Base-by-base conservation (phyloP, 208 protist genomes). In the Leishmania lainsoni region DNA sequence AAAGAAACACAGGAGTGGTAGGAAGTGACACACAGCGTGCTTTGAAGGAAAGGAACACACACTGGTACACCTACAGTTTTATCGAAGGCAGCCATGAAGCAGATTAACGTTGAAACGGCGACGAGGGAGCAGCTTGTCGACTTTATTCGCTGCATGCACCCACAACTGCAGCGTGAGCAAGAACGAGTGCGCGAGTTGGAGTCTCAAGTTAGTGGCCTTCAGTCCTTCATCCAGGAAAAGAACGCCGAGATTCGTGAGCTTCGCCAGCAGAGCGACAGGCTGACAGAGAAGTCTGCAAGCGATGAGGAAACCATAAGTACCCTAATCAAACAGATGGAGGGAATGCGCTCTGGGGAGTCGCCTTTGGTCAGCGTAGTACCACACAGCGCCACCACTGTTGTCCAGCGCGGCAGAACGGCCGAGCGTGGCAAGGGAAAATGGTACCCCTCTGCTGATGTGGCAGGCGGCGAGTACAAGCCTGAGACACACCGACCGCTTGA, bases 291-390 rank as follows among this genome's bases (percentile, higher is more conserved):
- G 76, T 89, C 85, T 35, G 92, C 87, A 0, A 89, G 77, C 35
- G 90, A 95, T 61, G 94, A 97, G 75, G 92, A 95, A 75, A 95
- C 94, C 14, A 95, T 95, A 51, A 86, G 85, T 16, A 84, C 83
- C 6, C 83, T 97, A 5, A 89, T 97, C 35, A 86, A 87, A 42
- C 89, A 92, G 61, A 63, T 95, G 63, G 93, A 95, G 79, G 89
- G 86, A 61, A 86, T 86, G 63, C 79, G 83, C 16, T 70, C 48
- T 52, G 65, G 75, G 65, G 61, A 52, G 73, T 14, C 56, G 42
- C 42, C 81, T 14, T 17, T 52, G 17, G 12, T 61, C 17, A 72
- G 35, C 26, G 39, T 51, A 54, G 6, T 17, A 17, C 20, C 52
- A 14, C 17, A 51, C 29, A 78, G 59, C 29, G 32, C 35, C 14